These are phyloP conservation scores for Tetragonia tetragonoides DNA, from an alignment of 148 eudicot genomes.

Conservation along the genomic window DNA sequence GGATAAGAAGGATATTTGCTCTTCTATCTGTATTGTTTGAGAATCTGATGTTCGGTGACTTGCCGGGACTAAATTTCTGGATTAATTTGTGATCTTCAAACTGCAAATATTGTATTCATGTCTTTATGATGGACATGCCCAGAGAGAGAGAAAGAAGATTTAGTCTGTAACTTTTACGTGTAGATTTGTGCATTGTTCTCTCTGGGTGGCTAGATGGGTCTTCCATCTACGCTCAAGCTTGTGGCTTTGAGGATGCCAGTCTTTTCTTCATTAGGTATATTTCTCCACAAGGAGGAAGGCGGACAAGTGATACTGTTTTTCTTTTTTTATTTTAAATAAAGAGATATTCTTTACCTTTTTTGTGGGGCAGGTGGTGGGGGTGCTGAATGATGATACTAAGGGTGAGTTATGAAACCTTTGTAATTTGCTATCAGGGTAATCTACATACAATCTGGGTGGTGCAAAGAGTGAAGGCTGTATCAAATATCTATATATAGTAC, in stretches of 20 bases:
- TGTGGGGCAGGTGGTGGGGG: no score
- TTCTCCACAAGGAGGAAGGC: background rate
- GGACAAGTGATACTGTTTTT: background rate
- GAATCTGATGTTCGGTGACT: constrained; percentile 2
- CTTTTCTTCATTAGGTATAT: background rate
- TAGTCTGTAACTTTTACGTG: background rate
- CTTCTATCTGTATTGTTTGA: background rate
- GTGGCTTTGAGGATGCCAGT: background rate
- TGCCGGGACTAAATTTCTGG: background rate
- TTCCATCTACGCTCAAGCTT: background rate
- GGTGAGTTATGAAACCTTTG: no score
- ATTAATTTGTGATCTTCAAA: background rate
- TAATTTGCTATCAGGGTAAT: no score
- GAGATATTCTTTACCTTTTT: no score
- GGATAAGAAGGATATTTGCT: background rate
- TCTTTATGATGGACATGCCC: background rate
- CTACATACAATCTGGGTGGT: no score
- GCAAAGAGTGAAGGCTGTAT: no score
- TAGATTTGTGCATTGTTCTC: background rate
- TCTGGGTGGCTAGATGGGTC: background rate
- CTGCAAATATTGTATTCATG: background rate
- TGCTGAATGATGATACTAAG: no score
- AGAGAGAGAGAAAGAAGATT: background rate
- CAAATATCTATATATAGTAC: no score
- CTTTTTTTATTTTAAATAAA: no score